Evolutionary conservation across 2,329 filamentous ascomycete genomes (phyloP), one percentile per base, ranked within the genome.

Genomic region (Alternaria triticina): DNA sequence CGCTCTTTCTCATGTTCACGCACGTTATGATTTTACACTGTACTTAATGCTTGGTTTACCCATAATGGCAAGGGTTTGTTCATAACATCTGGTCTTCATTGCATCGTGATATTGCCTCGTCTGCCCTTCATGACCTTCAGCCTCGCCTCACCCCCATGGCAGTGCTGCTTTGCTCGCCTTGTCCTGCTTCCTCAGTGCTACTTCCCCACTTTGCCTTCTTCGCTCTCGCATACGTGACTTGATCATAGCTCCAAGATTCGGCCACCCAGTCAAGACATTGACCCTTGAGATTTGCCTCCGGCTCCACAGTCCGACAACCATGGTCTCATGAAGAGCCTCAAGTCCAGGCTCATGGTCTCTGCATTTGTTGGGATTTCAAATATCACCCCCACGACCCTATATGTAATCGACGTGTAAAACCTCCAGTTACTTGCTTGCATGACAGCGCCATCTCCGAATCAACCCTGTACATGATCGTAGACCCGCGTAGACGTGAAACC

Each of bases 51-150:
- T 59, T 61, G 58, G 46, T 54, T 65, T 63, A 33, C 58, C 61
- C 52, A 12, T 30, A 71, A 68, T 70, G 57, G 40, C 56, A 66
- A 69, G 55, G 63, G 60, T 70, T 62, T 59, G 46, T 70, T 69
- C 60, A 67, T 27, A 57, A 62, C 13, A 20, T 12, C 20, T 36
- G 4, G 13, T 46, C 13, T 20, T 44, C 11, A 11, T 33, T 17
- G 23, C n/a, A 30, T 22, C 17, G 54, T 49, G 49, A 54, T 47
- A 30, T n/a, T 44, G 5, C n/a, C 10, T 43, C 13, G 12, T 22
- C 12, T 2, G 3, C 10, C 15, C 13, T 55, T 10, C 8, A 15
- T 12, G 22, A 27, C 22, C 15, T 12, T 25, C 13, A 23, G 15
- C 30, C 20, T 40, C 5, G 20, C 9, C n/a, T 12, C 17, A 23